Evolutionary conservation across 345 rosid genomes (phyloP), one percentile per base, ranked within the genome.

Genomic region (Eucalyptus decipiens): DNA sequence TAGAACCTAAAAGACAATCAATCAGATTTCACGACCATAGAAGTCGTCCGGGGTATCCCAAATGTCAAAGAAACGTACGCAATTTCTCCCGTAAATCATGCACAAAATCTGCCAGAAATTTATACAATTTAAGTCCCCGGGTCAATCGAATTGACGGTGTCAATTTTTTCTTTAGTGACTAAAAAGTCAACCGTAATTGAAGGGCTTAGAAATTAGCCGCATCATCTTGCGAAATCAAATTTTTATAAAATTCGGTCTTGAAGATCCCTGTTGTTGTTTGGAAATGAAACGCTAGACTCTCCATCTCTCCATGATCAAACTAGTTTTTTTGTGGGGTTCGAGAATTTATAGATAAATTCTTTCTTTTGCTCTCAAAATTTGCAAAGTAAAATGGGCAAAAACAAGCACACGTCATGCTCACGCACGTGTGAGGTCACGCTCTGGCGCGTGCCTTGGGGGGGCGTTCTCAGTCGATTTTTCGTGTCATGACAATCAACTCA

Each of bases 61-160:
- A 43, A 88, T 88, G 83, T 42, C 83, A 67, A 17, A 16, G n/a
- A 19, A 8, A 11, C 32, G 56, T 28, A 85, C 19, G 69, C 83
- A 69, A 19, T 91, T 87, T 15, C 43, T 40, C 65, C 88, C 92
- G 23, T 3, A 69, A 89, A 87, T 90, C 91, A 88, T 87, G 93
- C 93, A 89, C 34, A 91, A 87, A 91, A 90, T 51, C 90, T 23
- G 93, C 88, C 42, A 86, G 23, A 9, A 86, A 86, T 32, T 21
- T 12, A 76, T 42, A 7, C 40, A 50, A 58, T 86, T 40, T 26
- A 50, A 14, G 67, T 13, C 45, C 37, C 85, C 45, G 14, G 60
- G 58, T 49, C 23, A 50, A 37, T n/a, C 58, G 37, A 86, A 54
- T 28, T n/a, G 87, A 32, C 87, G 89, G 90, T 69, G 56, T 47